A percentile compares a stretch with the other conserved stretches of the same genome.
Conservation (phyloP, 805 yeast species). For the Cyberlindnera maclurae region DNA sequence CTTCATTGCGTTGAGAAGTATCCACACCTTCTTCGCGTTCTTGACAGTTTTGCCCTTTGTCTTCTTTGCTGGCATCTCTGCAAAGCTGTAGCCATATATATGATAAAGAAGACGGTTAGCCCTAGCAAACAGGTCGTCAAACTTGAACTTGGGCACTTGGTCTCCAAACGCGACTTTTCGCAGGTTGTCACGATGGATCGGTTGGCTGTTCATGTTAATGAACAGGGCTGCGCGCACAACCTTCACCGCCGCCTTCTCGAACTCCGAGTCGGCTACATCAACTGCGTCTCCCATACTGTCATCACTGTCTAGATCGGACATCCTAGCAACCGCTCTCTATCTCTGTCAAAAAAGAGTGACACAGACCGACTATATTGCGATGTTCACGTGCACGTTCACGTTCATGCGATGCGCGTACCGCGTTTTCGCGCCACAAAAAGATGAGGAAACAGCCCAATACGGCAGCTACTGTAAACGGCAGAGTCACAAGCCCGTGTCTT, state of each 20-base stretch:
- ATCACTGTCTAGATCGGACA: neutral
- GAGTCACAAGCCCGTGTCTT: too few relatives aligned
- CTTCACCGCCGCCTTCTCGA: conserved; percentile 2
- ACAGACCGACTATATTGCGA: too few relatives aligned
- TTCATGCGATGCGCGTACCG: too few relatives aligned
- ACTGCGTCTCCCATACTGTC: neutral
- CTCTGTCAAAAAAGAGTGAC: too few relatives aligned
- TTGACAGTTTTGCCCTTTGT: conserved; percentile 10
- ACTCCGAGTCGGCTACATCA: conserved; percentile 2
- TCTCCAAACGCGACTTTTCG: conserved; percentile 9
- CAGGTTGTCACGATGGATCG: conserved; percentile 10
- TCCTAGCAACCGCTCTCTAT: too few relatives aligned
- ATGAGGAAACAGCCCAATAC: too few relatives aligned
- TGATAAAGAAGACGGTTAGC: conserved; percentile 6
- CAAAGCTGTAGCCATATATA: conserved; percentile 8
- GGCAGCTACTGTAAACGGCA: too few relatives aligned
- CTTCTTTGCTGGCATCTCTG: conserved; percentile 12
- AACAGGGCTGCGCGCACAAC: conserved; percentile 10
- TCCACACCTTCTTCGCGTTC: conserved; percentile 12
- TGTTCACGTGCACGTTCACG: too few relatives aligned
- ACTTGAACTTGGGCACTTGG: neutral
- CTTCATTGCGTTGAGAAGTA: conserved; percentile 8
- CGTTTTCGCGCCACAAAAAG: too few relatives aligned
- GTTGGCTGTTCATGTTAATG: conserved; percentile 5
- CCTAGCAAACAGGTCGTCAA: conserved; percentile 3